Evolutionary conservation across 2,329 filamentous ascomycete genomes (phyloP), one percentile per base, ranked within the genome.

Genomic region (Xylaria sp.): DNA sequence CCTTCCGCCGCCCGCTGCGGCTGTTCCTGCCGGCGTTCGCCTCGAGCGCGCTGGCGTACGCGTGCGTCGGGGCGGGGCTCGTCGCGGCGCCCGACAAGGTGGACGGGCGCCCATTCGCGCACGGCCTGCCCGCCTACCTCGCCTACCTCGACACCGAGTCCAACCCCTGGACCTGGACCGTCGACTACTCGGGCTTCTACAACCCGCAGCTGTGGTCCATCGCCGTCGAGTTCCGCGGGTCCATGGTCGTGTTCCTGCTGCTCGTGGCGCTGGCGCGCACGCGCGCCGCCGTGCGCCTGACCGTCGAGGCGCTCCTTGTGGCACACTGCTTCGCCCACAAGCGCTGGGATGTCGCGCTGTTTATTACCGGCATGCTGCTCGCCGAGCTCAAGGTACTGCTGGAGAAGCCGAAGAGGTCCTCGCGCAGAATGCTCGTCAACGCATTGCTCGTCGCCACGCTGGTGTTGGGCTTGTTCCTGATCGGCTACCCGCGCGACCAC

Each of bases 1-100:
- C 74, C n/a, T 76, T 76, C 54, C 70, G 73, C 44, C 69, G 74
- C 26, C 70, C 69, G n/a, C 62, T 74, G 2, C 70, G 74, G 19
- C 65, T 77, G 2, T 76, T 74, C 59, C 57, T 76, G 19, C 74
- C 74, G 7, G 70, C 73, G 2, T 66, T 75, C 44, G 65, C 69
- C 6, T 72, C 71, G 16, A 68, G 73, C 26, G 66, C 74, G 18
- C 57, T 75, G 41, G 67, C 66, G 1, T 73, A 70, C 43, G 58
- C 70, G 21, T 60, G 58, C 22, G 69, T 69, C 21, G 62, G 61
- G 21, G 42, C 69, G 18, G 56, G 59, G 39, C 53, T 67, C 42
- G 52, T 68, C 41, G 47, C 61, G 34, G 46, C 66, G 8, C 66
- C 66, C 3, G 49, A 47, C 19, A 63, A 63, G 44, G 62, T 67